Evolutionary conservation across 345 rosid genomes (phyloP), one percentile per base, ranked within the genome.

Genomic region (Turritis glabra): DNA sequence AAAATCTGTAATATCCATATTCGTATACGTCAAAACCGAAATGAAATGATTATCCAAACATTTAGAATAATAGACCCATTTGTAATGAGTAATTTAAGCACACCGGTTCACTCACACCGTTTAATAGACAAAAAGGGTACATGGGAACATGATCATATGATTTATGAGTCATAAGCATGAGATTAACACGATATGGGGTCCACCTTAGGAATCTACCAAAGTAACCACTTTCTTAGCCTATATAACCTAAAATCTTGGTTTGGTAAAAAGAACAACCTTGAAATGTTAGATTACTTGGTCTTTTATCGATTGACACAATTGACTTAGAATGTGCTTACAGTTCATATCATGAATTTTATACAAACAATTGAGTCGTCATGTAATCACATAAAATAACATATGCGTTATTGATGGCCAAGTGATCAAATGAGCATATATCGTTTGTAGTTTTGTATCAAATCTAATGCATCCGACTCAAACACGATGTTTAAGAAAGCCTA

Each of bases 91-190:
- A 46, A 17, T 7, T 11, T 8, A 26, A 22, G 55, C 26, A 55
- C 19, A 60, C 56, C 29, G 9, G 41, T 70, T 57, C 46, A 43
- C 18, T 22, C 33, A 10, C 59, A 26, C 27, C 44, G 8, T 50
- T 47, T 25, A 50, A 50, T 18, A 9, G 69, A 50, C 41, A 26
- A 61, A 51, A 72, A 61, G 14, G 74, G 46, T 18, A 64, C 5
- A 41, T 29, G 26, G 48, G 57, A 55, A 64, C 72, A 65, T 74
- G 72, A 74, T 65, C 65, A 65, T 74, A 74, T 55, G 72, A 74
- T 74, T 55, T 51, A 54, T 54, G 71, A 64, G 64, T 54, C 71
- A 73, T 55, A 55, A 69, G 65, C 65, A 70, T 58, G 56, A 44
- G 50, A 58, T 54, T 55, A 73, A 55, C 72, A 64, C 57, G 57